Base-by-base conservation (phyloP, 2,329 filamentous ascomycete species). In the Aureobasidium musti region DNA sequence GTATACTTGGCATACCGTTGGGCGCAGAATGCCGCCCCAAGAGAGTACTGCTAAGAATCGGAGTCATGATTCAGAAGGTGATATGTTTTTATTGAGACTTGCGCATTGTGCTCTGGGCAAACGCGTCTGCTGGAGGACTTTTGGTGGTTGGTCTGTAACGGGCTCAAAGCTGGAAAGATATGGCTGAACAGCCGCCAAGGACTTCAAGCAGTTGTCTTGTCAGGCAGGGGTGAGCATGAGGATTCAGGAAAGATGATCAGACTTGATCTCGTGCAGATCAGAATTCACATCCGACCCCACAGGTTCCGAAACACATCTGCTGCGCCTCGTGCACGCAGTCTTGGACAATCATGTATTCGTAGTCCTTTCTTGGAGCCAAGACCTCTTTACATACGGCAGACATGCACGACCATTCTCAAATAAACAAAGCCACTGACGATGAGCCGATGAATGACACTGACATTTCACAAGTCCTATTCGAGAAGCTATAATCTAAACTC, bases 291-390 rank as follows among this genome's bases (percentile, higher is more conserved):
- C 45, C 45, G 30, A 50, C 59, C 43, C 59, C 59, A 63, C 59
- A 41, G 19, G 21, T 52, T 30, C 45, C 61, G 49, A 54, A 64
- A 43, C 49, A 45, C 28, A 28, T 49, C 41, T 61, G 57, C 57
- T 61, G 57, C 57, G 43, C 61, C 47, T 64, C 35, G n/a, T 43
- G 60, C 35, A 13, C 14, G 17, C 28, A 43, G n/a, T 53, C 61
- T 64, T 64, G 61, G 49, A 35, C 39, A 43, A 37, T 54, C 49
- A 21, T 64, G 49, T 35, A 53, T 64, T 54, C 61, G 37, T 54
- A 47, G 59, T 47, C 45, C 30, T 52, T 63, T 52, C 49, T 64
- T 64, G 49, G 61, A 39, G 61, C 61, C 61, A 64, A 64, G 61
- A 39, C 43, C 47, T 64, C 10, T 54, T 37, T 54, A 43, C 45